Evolutionary conservation across 2,329 filamentous ascomycete species (phyloP).

Genomic region (Colletotrichum horii): DNA sequence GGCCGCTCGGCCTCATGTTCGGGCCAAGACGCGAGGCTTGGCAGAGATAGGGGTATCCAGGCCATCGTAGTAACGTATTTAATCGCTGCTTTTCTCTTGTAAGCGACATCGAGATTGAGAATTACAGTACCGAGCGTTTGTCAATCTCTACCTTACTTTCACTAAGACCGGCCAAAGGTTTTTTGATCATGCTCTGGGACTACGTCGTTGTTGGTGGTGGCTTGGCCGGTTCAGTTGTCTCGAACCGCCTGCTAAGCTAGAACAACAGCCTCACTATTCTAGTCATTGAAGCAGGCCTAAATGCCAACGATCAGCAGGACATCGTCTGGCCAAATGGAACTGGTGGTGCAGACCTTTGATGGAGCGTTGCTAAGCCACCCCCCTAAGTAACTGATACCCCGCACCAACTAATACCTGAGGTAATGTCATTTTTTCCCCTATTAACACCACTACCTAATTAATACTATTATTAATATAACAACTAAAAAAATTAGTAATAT

Average conservation of each 20-base stretch:
- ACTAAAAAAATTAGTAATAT: too few relatives aligned
- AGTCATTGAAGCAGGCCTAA: neutral
- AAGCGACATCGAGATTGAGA: fast-evolving
- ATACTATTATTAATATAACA: too few relatives aligned
- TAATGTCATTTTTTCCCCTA: too few relatives aligned
- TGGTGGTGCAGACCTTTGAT: neutral
- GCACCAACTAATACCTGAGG: too few relatives aligned
- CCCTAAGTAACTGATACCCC: too few relatives aligned
- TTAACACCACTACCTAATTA: too few relatives aligned
- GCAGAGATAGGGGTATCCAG: neutral
- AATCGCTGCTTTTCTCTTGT: neutral
- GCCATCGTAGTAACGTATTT: neutral
- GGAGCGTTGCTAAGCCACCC: neutral
- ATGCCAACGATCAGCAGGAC: neutral
- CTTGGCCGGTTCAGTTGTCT: neutral
- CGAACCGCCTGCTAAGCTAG: neutral
- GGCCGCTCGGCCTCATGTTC: neutral
- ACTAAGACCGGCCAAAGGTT: fast-evolving
- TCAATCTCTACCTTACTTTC: neutral
- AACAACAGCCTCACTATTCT: neutral
- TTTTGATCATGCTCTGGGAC: neutral
- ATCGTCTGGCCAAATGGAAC: neutral
- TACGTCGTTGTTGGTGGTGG: neutral
- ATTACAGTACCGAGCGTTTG: fast-evolving
- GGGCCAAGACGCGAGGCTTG: neutral